These are phyloP conservation scores for Alliaria petiolata DNA, from an alignment of 345 rosid genomes.

Conservation along the genomic window DNA sequence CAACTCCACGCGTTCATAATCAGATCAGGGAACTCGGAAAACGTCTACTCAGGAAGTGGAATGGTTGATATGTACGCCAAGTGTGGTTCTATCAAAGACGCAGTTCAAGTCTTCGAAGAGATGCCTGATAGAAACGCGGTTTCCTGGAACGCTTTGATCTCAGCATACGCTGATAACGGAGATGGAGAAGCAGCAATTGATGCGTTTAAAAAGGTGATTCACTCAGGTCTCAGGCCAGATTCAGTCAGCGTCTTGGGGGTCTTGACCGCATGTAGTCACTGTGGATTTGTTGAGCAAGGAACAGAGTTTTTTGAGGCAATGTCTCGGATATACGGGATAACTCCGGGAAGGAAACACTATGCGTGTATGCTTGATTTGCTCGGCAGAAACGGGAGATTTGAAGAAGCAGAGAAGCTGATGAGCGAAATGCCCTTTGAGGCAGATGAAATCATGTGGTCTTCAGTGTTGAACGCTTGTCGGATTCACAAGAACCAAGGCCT, in stretches of 20 bases:
- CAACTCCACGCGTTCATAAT: constrained; percentile 62
- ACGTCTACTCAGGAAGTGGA: constrained; percentile 70
- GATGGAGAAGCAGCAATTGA: constrained; percentile 58
- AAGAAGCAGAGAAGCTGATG: constrained; percentile 66
- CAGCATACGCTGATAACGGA: constrained; percentile 78
- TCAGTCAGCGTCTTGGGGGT: constrained; percentile 65
- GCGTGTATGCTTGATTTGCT: constrained; percentile 65
- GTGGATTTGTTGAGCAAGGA: constrained; percentile 77
- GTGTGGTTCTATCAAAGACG: constrained; percentile 73
- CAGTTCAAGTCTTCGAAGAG: constrained; percentile 59
- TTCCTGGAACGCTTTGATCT: constrained; percentile 82
- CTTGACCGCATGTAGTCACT: constrained; percentile 81
- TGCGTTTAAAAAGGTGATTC: constrained; percentile 57
- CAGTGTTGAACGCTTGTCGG: constrained; percentile 78
- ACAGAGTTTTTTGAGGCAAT: constrained; percentile 51
- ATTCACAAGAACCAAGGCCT: constrained; percentile 72
- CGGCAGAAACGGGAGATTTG: constrained; percentile 60
- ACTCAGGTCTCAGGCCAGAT: constrained; percentile 64
- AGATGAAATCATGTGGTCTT: constrained; percentile 85
- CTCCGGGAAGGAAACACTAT: constrained; percentile 70
- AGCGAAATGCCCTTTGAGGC: constrained; percentile 68
- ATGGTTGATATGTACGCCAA: constrained; percentile 85
- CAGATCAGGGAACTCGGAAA: constrained; percentile 63
- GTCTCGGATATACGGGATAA: constrained; percentile 45
- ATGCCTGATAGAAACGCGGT: constrained; percentile 75